These are phyloP conservation scores for Ploettnerulaceae sp. DNA, from an alignment of 2,329 filamentous ascomycete species.

Conservation along the genomic window DNA sequence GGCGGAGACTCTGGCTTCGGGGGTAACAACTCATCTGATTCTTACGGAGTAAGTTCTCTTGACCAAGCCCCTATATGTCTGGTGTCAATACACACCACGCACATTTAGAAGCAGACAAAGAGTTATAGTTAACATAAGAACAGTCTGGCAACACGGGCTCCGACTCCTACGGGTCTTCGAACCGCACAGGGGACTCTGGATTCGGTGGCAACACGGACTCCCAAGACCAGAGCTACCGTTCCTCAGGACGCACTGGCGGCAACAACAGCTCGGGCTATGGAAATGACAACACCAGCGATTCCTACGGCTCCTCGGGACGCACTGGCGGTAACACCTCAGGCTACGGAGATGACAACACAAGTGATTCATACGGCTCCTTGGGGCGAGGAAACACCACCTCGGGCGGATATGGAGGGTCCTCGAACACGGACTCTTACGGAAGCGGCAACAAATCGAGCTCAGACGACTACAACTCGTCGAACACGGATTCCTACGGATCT, in stretches of 20 bases:
- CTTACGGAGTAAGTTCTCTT: too few relatives aligned
- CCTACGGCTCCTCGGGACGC: slow-evolving; percentile 9
- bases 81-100: too few relatives aligned
- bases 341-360: slow-evolving; percentile 3
- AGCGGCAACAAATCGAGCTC: slow-evolving; percentile 11
- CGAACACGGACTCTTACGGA: slow-evolving; percentile 19
- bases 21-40: not conserved
- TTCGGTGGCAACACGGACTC: not conserved
- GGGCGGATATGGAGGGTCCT: slow-evolving; percentile 1
- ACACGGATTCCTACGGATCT: slow-evolving; percentile 14
- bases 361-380: slow-evolving; percentile 13
- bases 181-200: slow-evolving; percentile 2
- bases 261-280: too few relatives aligned
- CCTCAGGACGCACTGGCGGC: slow-evolving; percentile 1
- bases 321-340: too few relatives aligned
- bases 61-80: too few relatives aligned
- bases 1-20: not conserved
- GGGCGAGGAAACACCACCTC: slow-evolving; percentile 1
- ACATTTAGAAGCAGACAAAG: too few relatives aligned
- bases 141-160: too few relatives aligned
- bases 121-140: too few relatives aligned
- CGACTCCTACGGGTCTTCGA: slow-evolving; percentile 8
- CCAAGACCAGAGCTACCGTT: not conserved
- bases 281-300: slow-evolving; percentile 5
- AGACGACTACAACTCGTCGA: slow-evolving; percentile 29